phyloP scores from a whole-genome alignment of 768 basidiomycete species.

The Leucocoprinus sp. region DNA sequence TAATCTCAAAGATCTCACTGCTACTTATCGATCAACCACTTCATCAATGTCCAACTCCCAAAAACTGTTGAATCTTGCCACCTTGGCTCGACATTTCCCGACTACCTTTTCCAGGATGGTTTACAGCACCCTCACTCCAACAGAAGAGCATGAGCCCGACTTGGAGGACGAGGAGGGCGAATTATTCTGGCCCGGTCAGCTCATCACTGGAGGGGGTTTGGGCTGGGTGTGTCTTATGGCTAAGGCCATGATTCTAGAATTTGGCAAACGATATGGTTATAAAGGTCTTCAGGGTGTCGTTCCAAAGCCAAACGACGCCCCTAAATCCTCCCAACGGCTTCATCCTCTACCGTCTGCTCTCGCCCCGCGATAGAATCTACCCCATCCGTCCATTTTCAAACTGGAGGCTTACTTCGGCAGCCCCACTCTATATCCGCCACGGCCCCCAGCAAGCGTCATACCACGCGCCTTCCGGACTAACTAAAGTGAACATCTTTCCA shows the following conservation, averaged over 20 bases:
- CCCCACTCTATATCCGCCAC: constrained; percentile 11
- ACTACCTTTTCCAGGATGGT: constrained; percentile 69
- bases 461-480: constrained; percentile 9
- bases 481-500: constrained; percentile 1
- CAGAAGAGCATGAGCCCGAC: constrained; percentile 74
- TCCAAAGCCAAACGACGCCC: constrained; percentile 31
- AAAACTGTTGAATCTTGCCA: constrained; percentile 51
- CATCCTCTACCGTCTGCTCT: constrained; percentile 9
- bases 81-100: constrained; percentile 65
- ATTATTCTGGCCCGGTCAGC: constrained; percentile 76
- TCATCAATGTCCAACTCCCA: constrained; percentile 45
- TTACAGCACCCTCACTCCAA: constrained; percentile 47
- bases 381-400: no score
- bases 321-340: constrained; percentile 6
- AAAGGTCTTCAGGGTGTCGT: constrained; percentile 65
- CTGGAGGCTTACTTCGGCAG: no score
- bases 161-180: constrained; percentile 83
- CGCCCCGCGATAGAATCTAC: constrained; percentile 1
- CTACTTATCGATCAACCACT: constrained; percentile 31
- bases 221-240: constrained; percentile 87
- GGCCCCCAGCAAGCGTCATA: constrained; percentile 2
- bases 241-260: constrained; percentile 79
- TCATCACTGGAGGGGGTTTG: constrained; percentile 65
- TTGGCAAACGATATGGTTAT: constrained; percentile 70
- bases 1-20: constrained; percentile 34